phyloP scores from a whole-genome alignment of 805 yeast genomes.

The Barnettozyma sp. region DNA sequence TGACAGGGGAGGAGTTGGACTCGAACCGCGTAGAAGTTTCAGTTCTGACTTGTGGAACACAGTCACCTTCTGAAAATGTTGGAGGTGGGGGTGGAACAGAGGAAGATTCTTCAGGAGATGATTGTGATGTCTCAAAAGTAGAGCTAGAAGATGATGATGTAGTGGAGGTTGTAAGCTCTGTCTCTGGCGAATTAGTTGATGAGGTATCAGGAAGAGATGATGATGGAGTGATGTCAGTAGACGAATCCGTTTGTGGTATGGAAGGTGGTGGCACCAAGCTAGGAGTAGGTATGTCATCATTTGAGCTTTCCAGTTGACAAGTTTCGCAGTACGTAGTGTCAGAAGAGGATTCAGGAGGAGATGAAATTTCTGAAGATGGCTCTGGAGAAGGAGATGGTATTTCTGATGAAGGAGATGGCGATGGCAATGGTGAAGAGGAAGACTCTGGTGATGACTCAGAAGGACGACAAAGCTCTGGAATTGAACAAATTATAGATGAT shows the following conservation, averaged over 20 bases:
- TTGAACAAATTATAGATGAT: no score
- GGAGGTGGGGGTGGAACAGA: background rate
- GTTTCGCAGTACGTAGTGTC: no score
- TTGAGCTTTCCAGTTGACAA: no score
- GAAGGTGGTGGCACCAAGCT: no score
- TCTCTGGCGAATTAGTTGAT: background rate
- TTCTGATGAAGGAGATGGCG: background rate
- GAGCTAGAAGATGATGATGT: background rate
- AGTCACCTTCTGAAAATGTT: conserved; percentile 1
- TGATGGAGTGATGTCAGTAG: conserved; percentile 1
- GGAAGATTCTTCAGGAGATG: conserved; percentile 3
- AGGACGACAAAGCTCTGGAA: no score
- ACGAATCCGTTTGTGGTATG: no score
- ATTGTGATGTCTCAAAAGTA: background rate
- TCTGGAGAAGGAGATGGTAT: conserved; percentile 4
- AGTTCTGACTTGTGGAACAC: conserved; percentile 1
- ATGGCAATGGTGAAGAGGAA: conserved; percentile 1
- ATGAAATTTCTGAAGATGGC: background rate
- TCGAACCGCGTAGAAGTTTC: background rate
- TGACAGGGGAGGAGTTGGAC: background rate
- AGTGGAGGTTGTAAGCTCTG: background rate
- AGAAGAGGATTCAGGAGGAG: conserved; percentile 1
- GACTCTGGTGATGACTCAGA: conserved; percentile 1
- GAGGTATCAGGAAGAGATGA: conserved; percentile 2
- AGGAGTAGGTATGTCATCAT: no score